These are phyloP conservation scores for Mortierella claussenii DNA, from an alignment of 192 early-diverging fungal genomes.

Conservation along the genomic window DNA sequence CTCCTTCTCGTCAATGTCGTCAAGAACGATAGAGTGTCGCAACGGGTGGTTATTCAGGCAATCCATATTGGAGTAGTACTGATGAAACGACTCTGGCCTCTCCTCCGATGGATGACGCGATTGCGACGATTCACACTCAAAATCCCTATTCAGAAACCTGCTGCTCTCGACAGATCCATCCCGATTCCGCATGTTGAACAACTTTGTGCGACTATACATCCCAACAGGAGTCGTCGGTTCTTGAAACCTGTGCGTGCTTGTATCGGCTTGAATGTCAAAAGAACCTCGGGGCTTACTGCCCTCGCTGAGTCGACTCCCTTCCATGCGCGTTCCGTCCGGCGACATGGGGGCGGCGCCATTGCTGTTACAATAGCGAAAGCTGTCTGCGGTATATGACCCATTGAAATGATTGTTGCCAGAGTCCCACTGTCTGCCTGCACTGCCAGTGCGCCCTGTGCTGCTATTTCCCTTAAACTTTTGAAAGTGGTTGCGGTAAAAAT, in stretches of 20 bases:
- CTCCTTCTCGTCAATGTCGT: no score
- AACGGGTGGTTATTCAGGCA: not conserved
- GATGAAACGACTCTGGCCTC: conserved; percentile 15
- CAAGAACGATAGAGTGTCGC: not conserved
- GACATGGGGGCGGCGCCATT: not conserved
- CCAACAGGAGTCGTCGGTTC: not conserved
- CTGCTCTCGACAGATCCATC: conserved; percentile 31
- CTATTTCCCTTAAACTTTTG: conserved; percentile 14
- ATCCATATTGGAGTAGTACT: conserved; percentile 8
- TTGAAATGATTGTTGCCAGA: not conserved
- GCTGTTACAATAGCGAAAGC: no score
- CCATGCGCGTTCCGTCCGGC: not conserved
- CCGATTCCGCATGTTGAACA: conserved; percentile 18
- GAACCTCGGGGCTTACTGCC: conserved; percentile 2
- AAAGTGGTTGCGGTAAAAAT: conserved; percentile 30
- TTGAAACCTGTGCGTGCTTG: not conserved
- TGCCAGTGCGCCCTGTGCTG: conserved; percentile 12
- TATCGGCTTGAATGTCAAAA: not conserved
- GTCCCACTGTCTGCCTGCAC: not conserved
- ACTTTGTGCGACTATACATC: conserved; percentile 9
- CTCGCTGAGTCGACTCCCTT: not conserved
- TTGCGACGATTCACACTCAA: conserved; percentile 15
- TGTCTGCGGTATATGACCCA: not conserved
- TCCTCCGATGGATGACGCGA: conserved; percentile 11
- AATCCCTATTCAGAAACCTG: conserved; percentile 27